Evolutionary conservation across 2,329 filamentous ascomycete genomes (phyloP), one percentile per base, ranked within the genome.

Genomic region (Fusarium sp.): DNA sequence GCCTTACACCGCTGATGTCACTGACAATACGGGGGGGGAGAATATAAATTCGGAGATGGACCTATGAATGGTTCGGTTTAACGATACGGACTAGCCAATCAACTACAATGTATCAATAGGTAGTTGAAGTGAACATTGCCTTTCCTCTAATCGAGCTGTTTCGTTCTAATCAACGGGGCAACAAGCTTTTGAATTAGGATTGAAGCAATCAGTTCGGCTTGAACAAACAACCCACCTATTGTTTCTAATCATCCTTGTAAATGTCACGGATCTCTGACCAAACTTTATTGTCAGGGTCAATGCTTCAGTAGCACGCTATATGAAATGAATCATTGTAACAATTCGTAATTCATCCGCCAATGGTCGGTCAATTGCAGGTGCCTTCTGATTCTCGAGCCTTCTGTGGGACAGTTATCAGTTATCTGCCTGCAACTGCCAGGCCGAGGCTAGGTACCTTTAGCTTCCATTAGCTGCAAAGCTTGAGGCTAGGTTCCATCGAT

Each of bases 301-400:
- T 32, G 32, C 15, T 17, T 17, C 7, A 15, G n/a, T 34, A 15
- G 26, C 26, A 28, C 24, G 24, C 10, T 28, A 28, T 10, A 28
- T 28, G 26, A n/a, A n/a, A 9, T 34, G 15, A 17, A 34, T 15
- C 15, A 34, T 15, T 34, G 32, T 34, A 17, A 17, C 12, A 34
- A n/a, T 23, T 45, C 44, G 19, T 23, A 47, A 40, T 59, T 52
- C 38, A 58, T 48, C 50, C 50, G 38, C 44, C 44, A 50, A 56
- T 57, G 24, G 36, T 28, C 15, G 24, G 36, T 28, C 15, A 34
- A 34, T 46, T 62, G 20, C 53, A 46, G 51, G 44, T 39, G 40
- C 53, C 57, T 55, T 46, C 21, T 39, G 46, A n/a, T 62, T 73
- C 70, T 67, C 64, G 60, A 72, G 55, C 54, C 70, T 73, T 73